Base-by-base conservation (phyloP, 371 early-diverging fungal genomes). In the Rhizomucor pusillus region DNA sequence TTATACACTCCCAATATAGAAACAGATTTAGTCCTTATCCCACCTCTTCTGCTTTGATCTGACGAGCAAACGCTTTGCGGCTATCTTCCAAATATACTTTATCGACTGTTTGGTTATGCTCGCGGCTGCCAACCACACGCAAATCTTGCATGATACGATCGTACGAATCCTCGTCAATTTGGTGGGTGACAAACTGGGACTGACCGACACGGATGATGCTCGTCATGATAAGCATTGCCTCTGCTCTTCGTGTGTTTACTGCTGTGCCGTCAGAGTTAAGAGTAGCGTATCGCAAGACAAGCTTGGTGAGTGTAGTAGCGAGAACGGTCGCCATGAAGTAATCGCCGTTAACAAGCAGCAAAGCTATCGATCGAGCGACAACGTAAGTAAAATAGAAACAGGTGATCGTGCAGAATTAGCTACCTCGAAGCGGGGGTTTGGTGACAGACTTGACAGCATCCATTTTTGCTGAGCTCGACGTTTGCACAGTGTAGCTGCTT, bases 161-260 rank as follows among this genome's bases (percentile, higher is more conserved):
- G 56, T 90, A 87, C 6, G 95, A 92, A 71, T 98, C 97, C 64
- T 98, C 96, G 64, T 98, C 98, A 53, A 98, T 97, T 7, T 89
- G 90, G 11, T 85, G 75, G 24, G 85, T 66, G 24, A 82, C 88
- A 64, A 94, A 90, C 54, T 87, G 81, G 12, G 93, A 92, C 62
- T 90, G 92, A 20, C 98, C 98, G 22, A 95, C 84, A 51, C 97
- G 89, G 52, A 97, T 83, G 34, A 97, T 87, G 61, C 92, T 88
- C 11, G 97, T 92, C 92, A 98, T 91, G 57, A 96, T 95, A 66
- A 97, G 77, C 95, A 97, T 93, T 10, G 93, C 94, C 67, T 95
- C 95, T 33, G 93, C 89, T 22, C 87, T 85, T 39, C 89, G 84
- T 16, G 89, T 73, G 69, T 95, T 93, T 46, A 79, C 73, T 50